These are phyloP conservation scores for Magnusiomyces clavatus DNA, from an alignment of 1,139 yeast genomes.

Conservation along the genomic window DNA sequence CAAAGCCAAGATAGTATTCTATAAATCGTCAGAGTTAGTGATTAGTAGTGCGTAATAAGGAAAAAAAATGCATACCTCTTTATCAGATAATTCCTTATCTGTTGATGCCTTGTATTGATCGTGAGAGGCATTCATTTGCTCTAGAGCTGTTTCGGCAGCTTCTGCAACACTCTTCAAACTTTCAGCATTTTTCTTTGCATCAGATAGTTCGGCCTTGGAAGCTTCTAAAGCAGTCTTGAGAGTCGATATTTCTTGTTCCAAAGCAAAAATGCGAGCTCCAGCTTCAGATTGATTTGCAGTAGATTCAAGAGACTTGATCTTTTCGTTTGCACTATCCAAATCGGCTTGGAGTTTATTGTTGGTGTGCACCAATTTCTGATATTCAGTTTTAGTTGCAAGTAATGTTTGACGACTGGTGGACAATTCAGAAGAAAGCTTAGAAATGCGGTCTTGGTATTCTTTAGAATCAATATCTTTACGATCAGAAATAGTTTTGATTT, in stretches of 20 bases:
- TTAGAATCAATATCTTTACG: conserved; percentile 27
- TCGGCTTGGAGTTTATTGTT: conserved; percentile 21
- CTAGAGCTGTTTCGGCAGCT: conserved; percentile 45
- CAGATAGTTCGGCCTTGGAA: conserved; percentile 40
- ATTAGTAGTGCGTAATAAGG: conserved; percentile 33
- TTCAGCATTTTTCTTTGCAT: conserved; percentile 41
- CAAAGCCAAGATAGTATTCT: neutral
- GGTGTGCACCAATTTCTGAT: conserved; percentile 20
- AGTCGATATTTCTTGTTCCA: conserved; percentile 29
- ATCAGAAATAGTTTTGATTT: conserved; percentile 20
- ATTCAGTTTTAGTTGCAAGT: conserved; percentile 36
- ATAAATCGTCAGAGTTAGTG: conserved; percentile 29
- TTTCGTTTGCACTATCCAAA: conserved; percentile 19
- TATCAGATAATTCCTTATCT: conserved; percentile 35
- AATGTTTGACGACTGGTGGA: conserved; percentile 38
- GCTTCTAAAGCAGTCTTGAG: conserved; percentile 37
- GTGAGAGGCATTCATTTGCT: conserved; percentile 36
- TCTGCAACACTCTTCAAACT: conserved; percentile 45
- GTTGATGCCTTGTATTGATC: conserved; percentile 38
- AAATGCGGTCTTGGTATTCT: conserved; percentile 62
- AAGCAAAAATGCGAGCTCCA: conserved; percentile 13
- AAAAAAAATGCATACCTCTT: conserved; percentile 34
- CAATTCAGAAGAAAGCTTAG: conserved; percentile 45
- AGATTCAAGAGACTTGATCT: conserved; percentile 6
- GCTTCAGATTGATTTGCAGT: conserved; percentile 7